These are phyloP conservation scores for Thermochaetoides thermophila DNA, from an alignment of 495 filamentous ascomycete genomes.

Conservation along the genomic window DNA sequence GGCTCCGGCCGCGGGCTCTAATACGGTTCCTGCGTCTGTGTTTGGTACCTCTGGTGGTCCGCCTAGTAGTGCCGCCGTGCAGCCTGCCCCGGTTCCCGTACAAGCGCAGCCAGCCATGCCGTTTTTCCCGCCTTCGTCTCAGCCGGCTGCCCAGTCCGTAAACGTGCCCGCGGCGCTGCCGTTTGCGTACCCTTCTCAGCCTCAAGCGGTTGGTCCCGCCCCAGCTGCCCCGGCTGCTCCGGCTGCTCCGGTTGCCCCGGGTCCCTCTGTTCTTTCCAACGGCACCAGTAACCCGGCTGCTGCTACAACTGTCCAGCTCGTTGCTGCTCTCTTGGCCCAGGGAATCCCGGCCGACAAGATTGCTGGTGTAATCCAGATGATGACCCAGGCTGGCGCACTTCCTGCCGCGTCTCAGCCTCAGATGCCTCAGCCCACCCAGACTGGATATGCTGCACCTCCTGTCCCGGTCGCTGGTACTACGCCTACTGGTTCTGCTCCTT, in stretches of 20 bases:
- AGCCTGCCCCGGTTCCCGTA: conserved; percentile 7
- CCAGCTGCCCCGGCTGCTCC: conserved; percentile 15
- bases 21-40: conserved; percentile 9
- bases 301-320: conserved; percentile 33
- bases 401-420: conserved; percentile 7
- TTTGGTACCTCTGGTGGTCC: conserved; percentile 7
- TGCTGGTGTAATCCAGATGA: conserved; percentile 29
- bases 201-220: conserved; percentile 5
- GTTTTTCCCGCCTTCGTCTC: conserved; percentile 15
- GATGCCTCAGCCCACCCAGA: conserved; percentile 13
- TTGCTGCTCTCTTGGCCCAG: conserved; percentile 30
- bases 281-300: conserved; percentile 32
- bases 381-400: conserved; percentile 17
- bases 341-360: conserved; percentile 32
- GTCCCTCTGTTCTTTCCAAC: too few species aligned
- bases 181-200: conserved; percentile 15
- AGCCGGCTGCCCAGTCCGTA: conserved; percentile 38
- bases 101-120: conserved; percentile 11
- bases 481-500: conserved; percentile 22
- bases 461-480: conserved; percentile 11
- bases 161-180: conserved; percentile 40
- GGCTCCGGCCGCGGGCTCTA: conserved; percentile 11
- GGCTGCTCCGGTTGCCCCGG: background rate
- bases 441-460: conserved; percentile 16
- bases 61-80: conserved; percentile 11